A percentile compares a stretch with the other conserved stretches of the same genome.
phyloP scores from a whole-genome alignment of 2,329 filamentous ascomycete species.

The Fusarium duplospermum region DNA sequence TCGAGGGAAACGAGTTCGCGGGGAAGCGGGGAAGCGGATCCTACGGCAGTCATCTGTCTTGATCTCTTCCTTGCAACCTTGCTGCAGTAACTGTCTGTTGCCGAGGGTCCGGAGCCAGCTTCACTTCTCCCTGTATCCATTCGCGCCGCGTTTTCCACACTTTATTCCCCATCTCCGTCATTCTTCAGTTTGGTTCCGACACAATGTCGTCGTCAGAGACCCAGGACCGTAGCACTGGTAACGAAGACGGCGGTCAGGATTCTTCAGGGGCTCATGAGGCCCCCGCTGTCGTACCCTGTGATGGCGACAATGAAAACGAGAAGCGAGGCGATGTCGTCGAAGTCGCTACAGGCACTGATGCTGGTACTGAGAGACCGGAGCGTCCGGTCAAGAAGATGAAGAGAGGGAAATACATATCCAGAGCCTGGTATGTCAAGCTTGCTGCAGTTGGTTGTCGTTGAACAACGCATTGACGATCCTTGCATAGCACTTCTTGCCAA shows the following conservation, averaged over 20 bases:
- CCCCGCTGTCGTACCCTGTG: neutral
- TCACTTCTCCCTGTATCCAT: neutral
- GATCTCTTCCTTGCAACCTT: neutral
- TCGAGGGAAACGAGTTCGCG: slow-evolving; percentile 2
- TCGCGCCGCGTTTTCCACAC: neutral
- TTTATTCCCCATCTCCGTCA: neutral
- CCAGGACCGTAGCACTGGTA: neutral
- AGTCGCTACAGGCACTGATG: neutral
- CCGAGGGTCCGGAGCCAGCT: neutral
- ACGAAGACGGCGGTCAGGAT: neutral
- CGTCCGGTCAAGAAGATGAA: slow-evolving; percentile 30
- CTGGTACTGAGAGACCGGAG: slow-evolving; percentile 1
- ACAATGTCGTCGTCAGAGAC: neutral
- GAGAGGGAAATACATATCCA: slow-evolving; percentile 34
- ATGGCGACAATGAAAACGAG: neutral
- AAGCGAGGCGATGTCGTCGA: neutral
- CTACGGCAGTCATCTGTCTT: neutral
- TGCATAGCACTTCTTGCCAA: slow-evolving; percentile 31
- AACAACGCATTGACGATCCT: neutral
- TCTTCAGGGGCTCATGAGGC: neutral
- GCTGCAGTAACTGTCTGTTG: neutral
- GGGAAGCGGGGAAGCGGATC: slow-evolving; percentile 5
- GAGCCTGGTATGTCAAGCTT: slow-evolving; percentile 22
- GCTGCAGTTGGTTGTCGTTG: neutral
- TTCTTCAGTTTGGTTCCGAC: neutral